Evolutionary conservation across 176 grass and related monocot species (phyloP).

Genomic region (Triticum timopheevii): DNA sequence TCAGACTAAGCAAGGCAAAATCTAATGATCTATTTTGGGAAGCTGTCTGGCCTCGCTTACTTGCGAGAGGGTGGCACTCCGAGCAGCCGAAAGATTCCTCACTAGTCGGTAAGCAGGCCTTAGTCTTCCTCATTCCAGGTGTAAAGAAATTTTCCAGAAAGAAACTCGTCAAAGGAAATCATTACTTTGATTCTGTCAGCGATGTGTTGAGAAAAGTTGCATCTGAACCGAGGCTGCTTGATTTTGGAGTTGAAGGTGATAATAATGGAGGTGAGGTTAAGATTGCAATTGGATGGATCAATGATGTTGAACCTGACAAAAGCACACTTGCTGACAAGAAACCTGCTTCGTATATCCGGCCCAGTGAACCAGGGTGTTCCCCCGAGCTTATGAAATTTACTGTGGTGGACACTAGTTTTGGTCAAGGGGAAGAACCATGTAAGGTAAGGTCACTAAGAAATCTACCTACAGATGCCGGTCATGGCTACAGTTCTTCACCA

Average conservation of each 20-base stretch:
- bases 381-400: slow-evolving; percentile 90
- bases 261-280: slow-evolving; percentile 39
- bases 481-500: slow-evolving; percentile 47
- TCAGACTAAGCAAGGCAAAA: slow-evolving; percentile 91
- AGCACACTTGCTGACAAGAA: slow-evolving; percentile 41
- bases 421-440: slow-evolving; percentile 70
- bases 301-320: slow-evolving; percentile 38
- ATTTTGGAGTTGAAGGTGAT: slow-evolving; percentile 49
- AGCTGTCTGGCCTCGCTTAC: slow-evolving; percentile 94
- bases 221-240: slow-evolving; percentile 67
- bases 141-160: slow-evolving; percentile 82
- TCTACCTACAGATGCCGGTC: slow-evolving; percentile 54
- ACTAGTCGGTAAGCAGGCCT: slow-evolving; percentile 54
- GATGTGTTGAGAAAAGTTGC: slow-evolving; percentile 96
- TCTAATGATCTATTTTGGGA: slow-evolving; percentile 99
- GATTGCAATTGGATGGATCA: slow-evolving; percentile 57
- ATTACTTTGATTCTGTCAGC: slow-evolving; percentile 97
- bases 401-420: slow-evolving; percentile 87
- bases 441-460: slow-evolving; percentile 79
- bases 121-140: slow-evolving; percentile 84
- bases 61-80: slow-evolving; percentile 85
- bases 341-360: slow-evolving; percentile 34
- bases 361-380: slow-evolving; percentile 51
- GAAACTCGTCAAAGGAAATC: slow-evolving; percentile 84
- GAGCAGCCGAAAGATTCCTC: slow-evolving; percentile 69